phyloP scores from a whole-genome alignment of 495 filamentous ascomycete species.

The Podospora pseudopauciseta region DNA sequence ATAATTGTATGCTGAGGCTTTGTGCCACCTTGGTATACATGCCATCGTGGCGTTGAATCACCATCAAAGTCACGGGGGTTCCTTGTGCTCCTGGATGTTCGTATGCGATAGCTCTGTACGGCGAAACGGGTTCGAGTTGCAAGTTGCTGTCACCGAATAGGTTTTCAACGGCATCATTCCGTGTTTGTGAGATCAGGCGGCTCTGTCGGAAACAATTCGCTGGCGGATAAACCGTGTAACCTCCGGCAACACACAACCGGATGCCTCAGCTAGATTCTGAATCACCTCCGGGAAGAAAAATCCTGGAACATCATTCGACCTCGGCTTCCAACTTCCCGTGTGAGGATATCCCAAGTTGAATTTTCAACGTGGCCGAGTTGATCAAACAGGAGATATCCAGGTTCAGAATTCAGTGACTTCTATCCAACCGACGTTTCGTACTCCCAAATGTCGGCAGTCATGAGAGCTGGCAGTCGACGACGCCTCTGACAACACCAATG shows the following conservation, averaged over 20 bases:
- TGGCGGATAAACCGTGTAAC: constrained; percentile 10
- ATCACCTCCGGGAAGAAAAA: constrained; percentile 9
- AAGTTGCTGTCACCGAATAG: not conserved
- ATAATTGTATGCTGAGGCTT: not conserved
- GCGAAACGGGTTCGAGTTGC: not conserved
- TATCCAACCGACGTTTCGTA: not conserved
- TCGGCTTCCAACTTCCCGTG: not conserved
- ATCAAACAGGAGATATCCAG: not conserved
- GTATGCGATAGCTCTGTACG: not conserved
- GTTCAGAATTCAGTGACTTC: not conserved
- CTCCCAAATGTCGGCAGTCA: constrained; percentile 12
- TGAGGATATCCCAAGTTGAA: not conserved
- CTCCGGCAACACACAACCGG: not conserved
- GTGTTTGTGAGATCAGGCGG: constrained; percentile 3
- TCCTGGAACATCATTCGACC: constrained; percentile 13
- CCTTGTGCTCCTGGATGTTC: not conserved
- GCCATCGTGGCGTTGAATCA: not conserved
- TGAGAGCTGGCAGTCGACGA: constrained; percentile 43
- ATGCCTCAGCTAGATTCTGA: constrained; percentile 14
- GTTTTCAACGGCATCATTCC: constrained; percentile 2
- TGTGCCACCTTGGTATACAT: not conserved
- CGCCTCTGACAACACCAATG: constrained; percentile 54
- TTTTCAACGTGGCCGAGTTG: not conserved
- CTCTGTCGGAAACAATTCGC: constrained; percentile 5
- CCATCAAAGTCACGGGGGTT: not conserved